phyloP scores from a whole-genome alignment of 768 basidiomycete species.

The Mycena indigotica region DNA sequence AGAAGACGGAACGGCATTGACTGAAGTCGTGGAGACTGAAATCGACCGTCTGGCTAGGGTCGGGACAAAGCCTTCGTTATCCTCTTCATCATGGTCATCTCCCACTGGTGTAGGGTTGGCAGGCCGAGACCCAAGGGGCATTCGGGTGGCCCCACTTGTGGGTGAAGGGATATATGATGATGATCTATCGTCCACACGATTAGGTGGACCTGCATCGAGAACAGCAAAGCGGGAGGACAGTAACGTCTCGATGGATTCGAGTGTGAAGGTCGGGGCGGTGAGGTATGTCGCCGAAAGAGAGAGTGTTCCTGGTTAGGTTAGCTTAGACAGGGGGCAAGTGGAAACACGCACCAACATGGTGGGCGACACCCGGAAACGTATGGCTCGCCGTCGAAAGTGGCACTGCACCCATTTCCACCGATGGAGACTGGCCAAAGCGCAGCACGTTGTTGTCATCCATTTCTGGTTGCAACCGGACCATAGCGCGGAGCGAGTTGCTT shows the following conservation, averaged over 20 bases:
- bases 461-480: conserved; percentile 24
- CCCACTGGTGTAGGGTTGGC: background rate
- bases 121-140: background rate
- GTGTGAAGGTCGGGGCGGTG: conserved; percentile 64
- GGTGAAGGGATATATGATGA: background rate
- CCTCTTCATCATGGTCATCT: conserved; percentile 7
- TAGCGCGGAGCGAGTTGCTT: conserved; percentile 32
- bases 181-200: background rate
- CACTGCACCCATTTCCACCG: conserved; percentile 38
- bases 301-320: conserved; percentile 49
- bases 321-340: background rate
- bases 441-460: conserved; percentile 31
- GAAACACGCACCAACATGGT: conserved; percentile 43
- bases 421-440: conserved; percentile 41
- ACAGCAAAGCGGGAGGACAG: conserved; percentile 74
- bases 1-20: conserved; percentile 15
- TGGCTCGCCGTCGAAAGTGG: conserved; percentile 55
- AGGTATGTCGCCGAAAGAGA: conserved; percentile 67
- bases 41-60: conserved; percentile 65
- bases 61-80: conserved; percentile 58
- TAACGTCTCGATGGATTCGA: conserved; percentile 77
- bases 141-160: background rate
- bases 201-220: conserved; percentile 61
- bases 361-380: conserved; percentile 65
- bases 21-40: conserved; percentile 36